Conservation (phyloP, 108 stramenopile genomes). For the Hondaea fermentalgiana region DNA sequence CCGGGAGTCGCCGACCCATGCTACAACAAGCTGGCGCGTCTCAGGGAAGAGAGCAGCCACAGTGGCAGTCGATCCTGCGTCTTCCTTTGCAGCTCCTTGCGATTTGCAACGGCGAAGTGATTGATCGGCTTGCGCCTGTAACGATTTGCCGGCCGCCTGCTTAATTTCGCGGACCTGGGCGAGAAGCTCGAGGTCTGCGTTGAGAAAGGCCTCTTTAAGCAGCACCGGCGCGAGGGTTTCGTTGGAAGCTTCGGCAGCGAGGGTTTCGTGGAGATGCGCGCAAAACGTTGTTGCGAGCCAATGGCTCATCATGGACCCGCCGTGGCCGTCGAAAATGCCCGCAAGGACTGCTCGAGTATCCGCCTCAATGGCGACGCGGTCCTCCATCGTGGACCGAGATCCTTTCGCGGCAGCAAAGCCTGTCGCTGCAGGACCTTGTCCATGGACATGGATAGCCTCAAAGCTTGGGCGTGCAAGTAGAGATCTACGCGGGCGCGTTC, state of each 20-base stretch:
- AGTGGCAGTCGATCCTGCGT: background rate
- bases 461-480: too few relatives aligned
- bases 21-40: background rate
- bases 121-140: background rate
- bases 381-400: background rate
- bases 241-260: background rate
- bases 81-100: background rate
- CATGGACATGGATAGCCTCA: too few relatives aligned
- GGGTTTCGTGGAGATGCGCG: background rate
- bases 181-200: background rate
- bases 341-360: background rate
- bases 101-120: background rate
- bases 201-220: background rate
- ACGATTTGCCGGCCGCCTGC: background rate
- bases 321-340: slow-evolving; percentile 9
- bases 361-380: background rate
- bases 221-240: background rate
- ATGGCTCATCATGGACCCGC: background rate
- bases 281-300: background rate
- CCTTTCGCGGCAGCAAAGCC: background rate
- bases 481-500: background rate
- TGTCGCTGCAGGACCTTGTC: background rate
- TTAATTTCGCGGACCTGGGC: background rate
- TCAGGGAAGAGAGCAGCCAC: background rate
- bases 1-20: slow-evolving; percentile 18